phyloP scores from a whole-genome alignment of 225 moss, liverwort and hornwort genomes.

The Lunularia cruciata region DNA sequence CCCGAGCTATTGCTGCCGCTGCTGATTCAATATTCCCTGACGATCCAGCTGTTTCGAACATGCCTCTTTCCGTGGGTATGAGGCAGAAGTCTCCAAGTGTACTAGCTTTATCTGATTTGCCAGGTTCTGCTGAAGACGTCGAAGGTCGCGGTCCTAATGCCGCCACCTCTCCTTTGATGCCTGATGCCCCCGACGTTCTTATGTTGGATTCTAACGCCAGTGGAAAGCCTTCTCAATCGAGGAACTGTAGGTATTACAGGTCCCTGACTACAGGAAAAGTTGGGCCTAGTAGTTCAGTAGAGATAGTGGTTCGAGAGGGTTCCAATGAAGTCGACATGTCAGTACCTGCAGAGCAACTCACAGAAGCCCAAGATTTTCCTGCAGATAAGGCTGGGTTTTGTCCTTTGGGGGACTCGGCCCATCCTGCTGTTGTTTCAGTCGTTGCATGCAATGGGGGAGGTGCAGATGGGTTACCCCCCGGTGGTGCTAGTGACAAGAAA shows the following conservation, averaged over 20 bases:
- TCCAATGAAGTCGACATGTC: constrained; percentile 53
- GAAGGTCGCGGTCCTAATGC: constrained; percentile 34
- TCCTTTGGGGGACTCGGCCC: constrained; percentile 32
- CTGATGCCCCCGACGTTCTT: constrained; percentile 34
- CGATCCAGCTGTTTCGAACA: constrained; percentile 36
- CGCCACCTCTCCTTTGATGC: constrained; percentile 27
- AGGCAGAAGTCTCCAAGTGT: constrained; percentile 42
- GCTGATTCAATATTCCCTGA: constrained; percentile 31
- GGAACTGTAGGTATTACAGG: constrained; percentile 34
- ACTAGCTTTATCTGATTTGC: constrained; percentile 34
- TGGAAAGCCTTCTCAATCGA: constrained; percentile 33
- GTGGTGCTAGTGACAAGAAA: constrained; percentile 49
- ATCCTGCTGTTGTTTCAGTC: constrained; percentile 33
- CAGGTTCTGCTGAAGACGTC: constrained; percentile 34
- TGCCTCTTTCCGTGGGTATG: constrained; percentile 43
- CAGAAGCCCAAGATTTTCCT: constrained; percentile 46
- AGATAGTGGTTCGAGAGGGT: constrained; percentile 46
- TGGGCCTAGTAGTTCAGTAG: constrained; percentile 45
- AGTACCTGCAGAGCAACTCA: constrained; percentile 43
- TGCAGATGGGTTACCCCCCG: constrained; percentile 39
- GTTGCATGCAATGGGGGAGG: constrained; percentile 44
- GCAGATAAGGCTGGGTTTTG: constrained; percentile 39
- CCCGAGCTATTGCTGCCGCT: constrained; percentile 42
- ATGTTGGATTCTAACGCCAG: constrained; percentile 34
- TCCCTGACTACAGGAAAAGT: constrained; percentile 42